These are phyloP conservation scores for Penstemon davidsonii DNA, from an alignment of 257 asterid genomes.

Conservation along the genomic window DNA sequence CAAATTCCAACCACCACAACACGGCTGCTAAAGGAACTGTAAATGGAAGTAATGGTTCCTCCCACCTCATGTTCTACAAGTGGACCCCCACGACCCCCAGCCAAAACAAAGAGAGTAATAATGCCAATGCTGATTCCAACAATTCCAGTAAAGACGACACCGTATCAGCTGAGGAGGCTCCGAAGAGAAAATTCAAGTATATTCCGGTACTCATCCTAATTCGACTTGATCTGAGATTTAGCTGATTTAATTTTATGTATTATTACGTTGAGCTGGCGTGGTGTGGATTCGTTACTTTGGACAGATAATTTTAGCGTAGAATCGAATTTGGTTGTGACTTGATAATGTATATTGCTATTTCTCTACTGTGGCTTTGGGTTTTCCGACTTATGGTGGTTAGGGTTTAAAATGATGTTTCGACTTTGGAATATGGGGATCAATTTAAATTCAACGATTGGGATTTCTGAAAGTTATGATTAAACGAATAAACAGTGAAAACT, in stretches of 20 bases:
- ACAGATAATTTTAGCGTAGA: neutral
- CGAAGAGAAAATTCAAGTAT: constrained; percentile 70
- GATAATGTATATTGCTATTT: neutral
- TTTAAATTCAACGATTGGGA: too few species aligned
- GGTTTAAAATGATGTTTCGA: too few species aligned
- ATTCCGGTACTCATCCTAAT: constrained; percentile 67
- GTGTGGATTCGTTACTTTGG: neutral
- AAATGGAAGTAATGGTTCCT: constrained; percentile 18
- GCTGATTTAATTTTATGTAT: neutral
- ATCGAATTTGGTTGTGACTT: neutral
- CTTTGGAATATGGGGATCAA: too few species aligned
- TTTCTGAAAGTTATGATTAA: too few species aligned
- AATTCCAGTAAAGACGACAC: constrained; percentile 32
- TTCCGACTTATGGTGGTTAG: neutral
- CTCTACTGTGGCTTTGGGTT: neutral
- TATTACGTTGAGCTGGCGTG: neutral
- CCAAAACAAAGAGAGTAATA: constrained; percentile 43
- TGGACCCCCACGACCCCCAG: constrained; percentile 68
- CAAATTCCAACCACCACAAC: constrained; percentile 28
- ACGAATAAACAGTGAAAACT: neutral
- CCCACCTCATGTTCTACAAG: constrained; percentile 73
- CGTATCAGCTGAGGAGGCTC: constrained; percentile 54
- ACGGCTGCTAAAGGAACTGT: neutral
- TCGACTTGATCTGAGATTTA: constrained; percentile 17
- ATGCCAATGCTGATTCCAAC: constrained; percentile 15